Base-by-base conservation (phyloP, 2,329 filamentous ascomycete species). In the Colletotrichum sidae region DNA sequence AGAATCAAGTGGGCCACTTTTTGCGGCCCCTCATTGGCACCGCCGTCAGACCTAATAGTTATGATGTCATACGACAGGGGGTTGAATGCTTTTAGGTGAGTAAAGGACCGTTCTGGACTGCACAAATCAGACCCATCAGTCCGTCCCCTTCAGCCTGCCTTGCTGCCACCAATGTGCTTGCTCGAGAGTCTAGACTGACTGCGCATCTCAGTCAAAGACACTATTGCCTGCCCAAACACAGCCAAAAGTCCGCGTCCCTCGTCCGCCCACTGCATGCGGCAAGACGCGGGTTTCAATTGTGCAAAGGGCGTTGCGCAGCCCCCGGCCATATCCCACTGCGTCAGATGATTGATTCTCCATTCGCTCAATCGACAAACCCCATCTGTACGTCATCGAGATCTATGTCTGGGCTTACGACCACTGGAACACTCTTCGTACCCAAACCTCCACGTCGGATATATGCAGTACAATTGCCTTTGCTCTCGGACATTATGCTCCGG, bases 351-450 rank as follows among this genome's bases (percentile, higher is more conserved):
- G 58, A 62, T 62, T 62, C 57, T 59, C 58, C 47, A 66, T 66
- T 62, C 53, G 59, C 59, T 42, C 58, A 25, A 15, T 46, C 39
- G 51, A 51, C 51, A 47, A 52, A 52, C 34, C 37, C 15, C 47
- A 33, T 33, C 63, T 63, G 52, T 63, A 57, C 53, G 63, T 57
- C 63, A 66, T 66, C 63, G 63, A 66, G 63, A 66, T 66, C 63
- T 56, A 46, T 2, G 33, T 46, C 57, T 61, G 42, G 51, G 51
- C 46, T 44, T 44, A 64, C 49, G 42, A 53, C 42, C 7, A 49
- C 39, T 42, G 60, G 35, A 52, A n/a, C 55, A 46, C 60, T n/a
- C 38, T 25, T 25, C 25, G 25, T 34, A 33, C 44, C 37, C 35
- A 37, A 42, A 45, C 38, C 33, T 34, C 38, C 37, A 15, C 12